A percentile compares a stretch with the other conserved stretches of the same genome.
These are phyloP conservation scores for Yamagishiella unicocca DNA, from an alignment of 139 green algal species.

Conservation along the genomic window DNA sequence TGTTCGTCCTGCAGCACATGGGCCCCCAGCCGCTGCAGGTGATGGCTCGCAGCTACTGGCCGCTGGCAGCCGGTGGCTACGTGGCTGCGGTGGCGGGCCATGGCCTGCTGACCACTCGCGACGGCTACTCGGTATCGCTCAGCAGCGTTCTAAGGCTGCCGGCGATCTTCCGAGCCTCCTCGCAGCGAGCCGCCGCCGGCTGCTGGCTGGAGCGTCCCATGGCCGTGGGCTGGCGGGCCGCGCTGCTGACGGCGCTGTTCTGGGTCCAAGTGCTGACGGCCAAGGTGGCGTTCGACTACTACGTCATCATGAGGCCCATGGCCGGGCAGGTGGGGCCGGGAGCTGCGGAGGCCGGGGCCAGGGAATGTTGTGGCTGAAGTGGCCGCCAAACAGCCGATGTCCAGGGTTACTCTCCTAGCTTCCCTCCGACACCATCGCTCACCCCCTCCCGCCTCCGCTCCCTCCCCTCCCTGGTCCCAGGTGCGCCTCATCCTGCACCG, in stretches of 20 bases:
- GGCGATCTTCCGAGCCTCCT: conserved; percentile 22
- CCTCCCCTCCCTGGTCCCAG: no score
- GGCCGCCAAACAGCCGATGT: neutral
- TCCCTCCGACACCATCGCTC: no score
- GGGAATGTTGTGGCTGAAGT: neutral
- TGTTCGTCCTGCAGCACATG: conserved; percentile 48
- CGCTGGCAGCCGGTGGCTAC: conserved; percentile 49
- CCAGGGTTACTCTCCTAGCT: neutral
- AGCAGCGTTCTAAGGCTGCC: conserved; percentile 50
- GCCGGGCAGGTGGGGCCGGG: conserved; percentile 23
- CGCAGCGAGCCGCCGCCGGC: neutral
- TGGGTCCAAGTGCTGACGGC: conserved; percentile 55
- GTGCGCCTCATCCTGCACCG: no score
- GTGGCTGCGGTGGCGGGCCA: conserved; percentile 35
- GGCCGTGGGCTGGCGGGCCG: conserved; percentile 53
- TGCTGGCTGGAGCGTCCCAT: conserved; percentile 51
- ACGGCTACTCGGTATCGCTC: conserved; percentile 48
- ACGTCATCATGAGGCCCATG: conserved; percentile 57
- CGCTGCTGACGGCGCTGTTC: conserved; percentile 52
- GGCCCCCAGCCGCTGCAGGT: neutral
- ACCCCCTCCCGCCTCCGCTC: no score
- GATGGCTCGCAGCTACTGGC: conserved; percentile 52
- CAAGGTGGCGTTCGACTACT: conserved; percentile 70
- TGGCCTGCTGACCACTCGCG: conserved; percentile 26
- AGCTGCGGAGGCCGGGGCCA: neutral